Conservation (phyloP, 225 moss, liverwort and hornwort species). For the Pseudoscleropodium purum region DNA sequence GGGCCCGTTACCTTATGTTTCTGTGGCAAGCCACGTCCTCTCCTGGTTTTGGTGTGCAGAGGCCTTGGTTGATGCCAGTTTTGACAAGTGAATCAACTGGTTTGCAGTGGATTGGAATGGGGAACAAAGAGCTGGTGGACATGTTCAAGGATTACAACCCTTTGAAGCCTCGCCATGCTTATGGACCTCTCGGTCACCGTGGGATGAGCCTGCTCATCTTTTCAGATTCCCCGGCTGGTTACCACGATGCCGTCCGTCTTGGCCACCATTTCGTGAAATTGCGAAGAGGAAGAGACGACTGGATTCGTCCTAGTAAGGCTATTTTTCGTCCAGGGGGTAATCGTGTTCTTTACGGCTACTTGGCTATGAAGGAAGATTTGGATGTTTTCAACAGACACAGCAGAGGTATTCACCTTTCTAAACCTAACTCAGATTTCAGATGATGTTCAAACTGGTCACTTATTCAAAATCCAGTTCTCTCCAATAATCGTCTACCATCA, state of each 20-base stretch:
- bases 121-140: constrained; percentile 92
- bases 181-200: constrained; percentile 91
- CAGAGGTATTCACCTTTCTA: constrained; percentile 35
- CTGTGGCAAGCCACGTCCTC: not conserved
- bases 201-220: constrained; percentile 93
- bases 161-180: constrained; percentile 91
- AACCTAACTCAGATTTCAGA: not conserved
- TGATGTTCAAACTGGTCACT: not conserved
- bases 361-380: constrained; percentile 77
- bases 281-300: constrained; percentile 68
- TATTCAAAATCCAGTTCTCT: not conserved
- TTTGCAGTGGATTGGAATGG: constrained; percentile 94
- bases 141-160: constrained; percentile 85
- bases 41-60: not conserved
- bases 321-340: constrained; percentile 74
- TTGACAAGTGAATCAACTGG: not conserved
- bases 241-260: constrained; percentile 73
- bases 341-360: constrained; percentile 82
- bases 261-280: constrained; percentile 54
- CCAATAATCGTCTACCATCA: not conserved
- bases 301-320: constrained; percentile 50
- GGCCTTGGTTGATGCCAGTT: not conserved
- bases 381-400: constrained; percentile 85
- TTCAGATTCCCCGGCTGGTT: constrained; percentile 71
- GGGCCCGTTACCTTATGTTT: not conserved